These are phyloP conservation scores for Rhizopus sp. DNA, from an alignment of 371 early-diverging fungal species.

Conservation along the genomic window DNA sequence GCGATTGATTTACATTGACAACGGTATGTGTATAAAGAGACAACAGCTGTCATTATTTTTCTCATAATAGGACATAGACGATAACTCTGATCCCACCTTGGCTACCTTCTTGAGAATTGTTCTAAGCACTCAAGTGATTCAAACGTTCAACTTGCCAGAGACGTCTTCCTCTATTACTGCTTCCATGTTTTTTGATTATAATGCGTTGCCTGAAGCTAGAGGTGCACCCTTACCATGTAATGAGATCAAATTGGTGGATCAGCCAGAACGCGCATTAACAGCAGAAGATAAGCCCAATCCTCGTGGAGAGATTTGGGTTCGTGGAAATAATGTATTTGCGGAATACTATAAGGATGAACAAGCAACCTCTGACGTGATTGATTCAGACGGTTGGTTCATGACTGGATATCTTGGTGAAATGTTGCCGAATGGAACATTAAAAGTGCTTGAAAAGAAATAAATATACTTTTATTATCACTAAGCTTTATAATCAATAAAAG, in stretches of 20 bases:
- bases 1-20: conserved; percentile 55
- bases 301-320: conserved; percentile 71
- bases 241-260: conserved; percentile 87
- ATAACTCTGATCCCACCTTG: conserved; percentile 23
- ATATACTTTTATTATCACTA: neutral
- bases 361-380: conserved; percentile 54
- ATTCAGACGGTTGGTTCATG: conserved; percentile 81
- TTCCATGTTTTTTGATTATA: conserved; percentile 65
- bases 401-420: conserved; percentile 83
- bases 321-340: conserved; percentile 58
- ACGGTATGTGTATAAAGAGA: conserved; percentile 22
- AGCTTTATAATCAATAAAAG: conserved; percentile 3
- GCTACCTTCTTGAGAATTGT: conserved; percentile 53
- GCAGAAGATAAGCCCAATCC: conserved; percentile 76
- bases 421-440: conserved; percentile 66
- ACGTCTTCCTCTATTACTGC: conserved; percentile 53
- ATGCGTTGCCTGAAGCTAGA: conserved; percentile 35
- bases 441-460: conserved; percentile 54
- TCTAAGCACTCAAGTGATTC: conserved; percentile 55
- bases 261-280: conserved; percentile 67
- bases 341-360: conserved; percentile 59
- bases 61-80: conserved; percentile 43
- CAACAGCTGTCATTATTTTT: neutral
- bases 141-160: conserved; percentile 64
- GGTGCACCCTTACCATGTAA: conserved; percentile 78